Base-by-base conservation (phyloP, 192 early-diverging fungal species). In the Lobosporangium transversale region DNA sequence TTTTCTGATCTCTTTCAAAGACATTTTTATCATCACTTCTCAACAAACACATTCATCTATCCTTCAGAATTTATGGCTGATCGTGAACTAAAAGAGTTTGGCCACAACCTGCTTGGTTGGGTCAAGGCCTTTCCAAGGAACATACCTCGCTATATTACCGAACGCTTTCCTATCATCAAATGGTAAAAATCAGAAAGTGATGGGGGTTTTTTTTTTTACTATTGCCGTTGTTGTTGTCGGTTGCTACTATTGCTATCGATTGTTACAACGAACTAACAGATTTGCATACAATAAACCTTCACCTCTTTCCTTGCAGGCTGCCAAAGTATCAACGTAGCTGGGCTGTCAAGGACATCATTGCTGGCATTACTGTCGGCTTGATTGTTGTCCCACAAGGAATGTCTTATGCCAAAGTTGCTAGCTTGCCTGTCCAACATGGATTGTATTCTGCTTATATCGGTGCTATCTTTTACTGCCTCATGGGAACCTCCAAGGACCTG, bases 401-500 rank as follows among this genome's bases (percentile, higher is more conserved):
- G 85, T 84, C 86, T 15, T 91, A 93, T 68, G 90, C 93, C 9
- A 92, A 90, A 51, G 78, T 94, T 26, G 93, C 92, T 2, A 68
- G 70, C 27, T 67, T 94, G 11, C 88, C 90, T 17, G 79, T 87
- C 18, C 70, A 92, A 60, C 89, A 91, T 68, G 92, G 93, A 26
- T 79, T 94, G 17, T 94, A 93, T 69, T 87, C 90, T 48, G 83
- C 88, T 9, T 89, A 90, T 59, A 80, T 87, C 49, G 90, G 89
- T 23, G 78, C 86, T 5, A 57, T 87, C n/a, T 51, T 90, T 14
- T 93, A 94, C 53, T 80, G 82, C 29, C 80, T 92, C 20, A 92
- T 94, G 69, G 91, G 91, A 40, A 94, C 93, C 2, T 88, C 89
- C 9, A 94, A 94, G 59, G 86, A 88, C 50, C 67, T 91, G 33